Evolutionary conservation across 495 filamentous ascomycete genomes (phyloP), one percentile per base, ranked within the genome.

Genomic region (Paragyromitra xinjiangensis): DNA sequence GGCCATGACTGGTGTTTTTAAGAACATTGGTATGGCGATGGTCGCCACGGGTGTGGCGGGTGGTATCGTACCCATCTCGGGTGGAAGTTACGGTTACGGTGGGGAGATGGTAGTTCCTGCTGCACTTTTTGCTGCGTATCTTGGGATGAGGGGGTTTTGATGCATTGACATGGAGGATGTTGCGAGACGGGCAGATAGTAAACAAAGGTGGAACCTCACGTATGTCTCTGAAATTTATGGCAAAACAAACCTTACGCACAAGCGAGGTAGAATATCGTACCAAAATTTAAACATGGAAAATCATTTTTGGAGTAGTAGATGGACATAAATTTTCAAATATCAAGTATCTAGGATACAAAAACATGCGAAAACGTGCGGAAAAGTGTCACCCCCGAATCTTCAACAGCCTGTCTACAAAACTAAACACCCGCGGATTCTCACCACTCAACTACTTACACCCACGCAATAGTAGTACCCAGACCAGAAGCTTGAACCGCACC

Each of bases 1-100:
- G 56, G 3, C 55, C 9, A 71, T 58, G 65, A 72, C 44, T 0
- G 73, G 69, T 37, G 48, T 37, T 9, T 64, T 72, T 3, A 6
- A 6, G 12, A 39, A 34, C 3, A 24, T 64, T 16, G 69, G 69
- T 3, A 0, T 6, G 9, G 37, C 16, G 12, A 8, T 72, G n/a
- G 1, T 55, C 2, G 45, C 44, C 3, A 11, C 11, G 1, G 69
- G 59, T 19, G 9, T 48, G 9, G 44, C 0, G 59, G 16, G 16
- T 16, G 5, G n/a, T 44, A 40, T 6, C 14, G 50, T 63, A n/a
- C 37, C 59, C 37, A n/a, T 63, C 8, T 53, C 50, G 16, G 59
- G 34, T 2, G 37, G 59, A n/a, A 19, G 37, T 42, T 1, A 40
- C 42, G 3, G 29, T 34, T n/a, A 40, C 2, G 59, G 37, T 16